Base-by-base conservation (phyloP, 2,329 filamentous ascomycete species). In the Colletotrichum melonis region DNA sequence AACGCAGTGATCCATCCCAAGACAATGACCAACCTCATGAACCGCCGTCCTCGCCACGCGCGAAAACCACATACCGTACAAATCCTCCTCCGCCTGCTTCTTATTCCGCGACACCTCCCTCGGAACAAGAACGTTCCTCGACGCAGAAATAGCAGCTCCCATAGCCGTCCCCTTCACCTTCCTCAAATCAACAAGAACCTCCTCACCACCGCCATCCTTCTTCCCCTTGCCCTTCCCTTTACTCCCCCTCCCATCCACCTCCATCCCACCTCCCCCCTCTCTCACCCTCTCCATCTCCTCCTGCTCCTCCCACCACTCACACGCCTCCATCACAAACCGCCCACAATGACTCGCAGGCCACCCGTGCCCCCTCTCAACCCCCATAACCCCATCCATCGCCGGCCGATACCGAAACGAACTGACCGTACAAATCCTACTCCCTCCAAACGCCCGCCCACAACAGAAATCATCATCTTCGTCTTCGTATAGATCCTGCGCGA, bases 11-110 rank as follows among this genome's bases (percentile, higher is more conserved):
- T 81, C 91, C 16, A 94, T 84, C 0, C 89, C 90, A 49, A 94
- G 87, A 77, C 91, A 94, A 78, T 93, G 92, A 0, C 91, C 90
- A 0, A 94, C 80, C 77, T 94, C 92, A 77, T 94, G 92, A 1
- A 86, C 86, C 1, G 87, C 88, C 0, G 92, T 92, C 63, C 87
- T 87, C 65, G 85, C 90, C 2, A 90, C 79, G 12, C 88, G 85
- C 11, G 85, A 86, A 16, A 93, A 85, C 90, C 91, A 93, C 1
- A 92, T 77, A 0, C 81, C 84, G 0, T 79, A 76, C 0, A 83
- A 71, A 1, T 81, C 79, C 1, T 79, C 69, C 7, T 70, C 38
- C 4, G 4, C 46, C n/a, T 1, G 14, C 62, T 12, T 54, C 12
- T 35, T n/a, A 49, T 49, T n/a, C 42, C 42, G 42, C 3, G 42